These are phyloP conservation scores for Neurospora africana DNA, from an alignment of 495 filamentous ascomycete genomes.

Conservation along the genomic window DNA sequence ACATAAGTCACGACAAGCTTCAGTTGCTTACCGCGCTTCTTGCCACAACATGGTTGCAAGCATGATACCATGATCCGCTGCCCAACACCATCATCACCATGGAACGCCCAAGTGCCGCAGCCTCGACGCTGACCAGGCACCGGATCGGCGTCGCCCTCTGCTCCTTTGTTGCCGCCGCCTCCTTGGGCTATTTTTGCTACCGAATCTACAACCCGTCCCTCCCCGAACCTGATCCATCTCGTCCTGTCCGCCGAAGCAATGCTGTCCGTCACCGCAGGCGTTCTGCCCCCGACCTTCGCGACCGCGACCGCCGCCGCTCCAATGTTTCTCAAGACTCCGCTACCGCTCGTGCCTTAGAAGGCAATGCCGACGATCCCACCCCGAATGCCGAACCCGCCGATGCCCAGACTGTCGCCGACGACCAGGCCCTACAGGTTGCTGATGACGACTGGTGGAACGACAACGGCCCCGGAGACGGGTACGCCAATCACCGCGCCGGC, in stretches of 20 bases:
- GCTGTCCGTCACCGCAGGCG: slow-evolving; percentile 41
- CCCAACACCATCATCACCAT: slow-evolving; percentile 13
- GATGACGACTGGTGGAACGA: slow-evolving; percentile 44
- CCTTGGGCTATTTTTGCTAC: slow-evolving; percentile 32
- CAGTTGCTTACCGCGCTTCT: not conserved
- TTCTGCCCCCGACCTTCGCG: slow-evolving; percentile 17
- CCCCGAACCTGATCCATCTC: slow-evolving; percentile 13
- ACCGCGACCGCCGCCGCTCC: slow-evolving; percentile 13
- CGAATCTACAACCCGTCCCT: slow-evolving; percentile 15
- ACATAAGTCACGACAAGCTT: not conserved
- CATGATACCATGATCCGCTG: slow-evolving; percentile 10
- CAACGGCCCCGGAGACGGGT: slow-evolving; percentile 16
- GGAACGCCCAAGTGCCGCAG: slow-evolving; percentile 25
- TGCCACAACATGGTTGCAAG: not conserved
- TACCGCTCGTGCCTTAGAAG: slow-evolving; percentile 12
- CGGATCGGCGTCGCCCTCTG: slow-evolving; percentile 28
- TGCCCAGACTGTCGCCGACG: slow-evolving; percentile 49
- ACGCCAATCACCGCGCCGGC: slow-evolving; percentile 47
- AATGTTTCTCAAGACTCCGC: slow-evolving; percentile 13
- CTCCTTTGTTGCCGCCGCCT: slow-evolving; percentile 25
- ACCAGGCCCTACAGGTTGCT: slow-evolving; percentile 35
- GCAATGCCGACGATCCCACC: slow-evolving; percentile 27
- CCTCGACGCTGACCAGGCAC: slow-evolving; percentile 34
- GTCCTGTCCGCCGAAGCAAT: slow-evolving; percentile 47
- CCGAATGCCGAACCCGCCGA: slow-evolving; percentile 41